Base-by-base conservation (phyloP, 1,284 basidiomycete genomes). In the Leccinum angustisporum region DNA sequence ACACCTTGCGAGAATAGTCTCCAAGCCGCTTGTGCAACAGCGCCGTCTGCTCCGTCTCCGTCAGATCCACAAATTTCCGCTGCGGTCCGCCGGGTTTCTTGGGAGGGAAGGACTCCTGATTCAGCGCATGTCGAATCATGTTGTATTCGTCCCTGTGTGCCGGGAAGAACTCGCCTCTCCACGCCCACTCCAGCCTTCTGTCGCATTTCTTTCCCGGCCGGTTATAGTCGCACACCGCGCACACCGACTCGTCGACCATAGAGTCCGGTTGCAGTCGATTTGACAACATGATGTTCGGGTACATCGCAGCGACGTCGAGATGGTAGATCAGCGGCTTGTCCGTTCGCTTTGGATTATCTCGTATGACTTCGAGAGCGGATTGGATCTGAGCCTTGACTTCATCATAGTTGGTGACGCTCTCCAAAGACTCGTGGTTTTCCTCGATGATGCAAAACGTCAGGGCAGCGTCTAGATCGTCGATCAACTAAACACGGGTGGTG, bases 211-310 rank as follows among this genome's bases (percentile, higher is more conserved):
- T 99, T 34, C 93, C 95, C 0, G 97, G 96, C 5, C 96, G 87
- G 72, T 99, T 99, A 77, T 92, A 99, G 78, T 99, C 97, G 78
- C 97, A 99, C 6, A 98, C 95, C 0, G 97, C 97, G 73, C 97
- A 99, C 52, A 90, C 92, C 8, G 96, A 89, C 77, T 99, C 97
- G 72, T 97, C 94, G 16, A 98, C 93, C 77, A 99, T 93, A 1
- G 97, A 97, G 77, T 99, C 97, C 2, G 97, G 97, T 71, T 99
- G 97, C 3, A 99, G 85, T 59, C 97, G 93, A 76, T 99, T 99
- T 33, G 95, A 98, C 81, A 99, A 91, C 97, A 99, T 99, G 86
- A 99, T 99, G 79, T 99, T 99, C 62, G 97, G 97, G 74, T 99
- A 99, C 97, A 99, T 99, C 67, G 97, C 97, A 1, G 97, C 97